Base-by-base conservation (phyloP, 345 rosid species). In the Ceriops decandra region DNA sequence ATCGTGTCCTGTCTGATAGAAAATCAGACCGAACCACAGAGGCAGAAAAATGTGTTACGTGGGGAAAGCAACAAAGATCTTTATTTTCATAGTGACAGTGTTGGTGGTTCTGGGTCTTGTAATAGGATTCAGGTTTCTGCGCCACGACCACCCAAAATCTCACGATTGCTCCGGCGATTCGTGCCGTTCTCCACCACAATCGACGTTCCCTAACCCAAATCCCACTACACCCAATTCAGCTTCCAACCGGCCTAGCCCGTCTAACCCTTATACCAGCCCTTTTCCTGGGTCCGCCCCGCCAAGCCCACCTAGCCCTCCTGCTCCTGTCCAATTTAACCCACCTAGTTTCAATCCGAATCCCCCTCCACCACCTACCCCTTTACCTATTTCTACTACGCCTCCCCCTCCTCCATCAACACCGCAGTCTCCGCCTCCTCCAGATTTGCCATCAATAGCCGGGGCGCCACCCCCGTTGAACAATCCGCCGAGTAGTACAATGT, bases 61-160 rank as follows among this genome's bases (percentile, higher is more conserved):
- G 57, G 98, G 98, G 57, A 91, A 93, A 85, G 98, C 98, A 63
- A 93, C 98, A 71, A 93, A 91, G 90, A 93, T 93, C 88, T 93
- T 93, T 85, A 89, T 93, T 70, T 93, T 93, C 96, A 77, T 89
- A 31, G 92, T 88, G 54, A 85, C 90, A 19, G 93, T 82, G 66
- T 57, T 81, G 52, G 83, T 84, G 16, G 92, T 88, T 78, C 76
- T 85, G 64, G 91, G 91, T 57, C 83, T 93, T 32, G 82, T 86
- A 75, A 70, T 91, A 64, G 96, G 86, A 64, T 81, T 88, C 77
- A 87, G 91, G 8, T 70, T 87, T 58, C 63, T 91, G 52, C 91
- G 88, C 64, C 96, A 80, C 70, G 68, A 60, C 74, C 61, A 51
- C 66, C 66, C 42, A 1, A 79, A 73, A 31, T 69, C 91, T 47